Conservation (phyloP, 2,329 filamentous ascomycete genomes). For the Bipolaris zeicola region DNA sequence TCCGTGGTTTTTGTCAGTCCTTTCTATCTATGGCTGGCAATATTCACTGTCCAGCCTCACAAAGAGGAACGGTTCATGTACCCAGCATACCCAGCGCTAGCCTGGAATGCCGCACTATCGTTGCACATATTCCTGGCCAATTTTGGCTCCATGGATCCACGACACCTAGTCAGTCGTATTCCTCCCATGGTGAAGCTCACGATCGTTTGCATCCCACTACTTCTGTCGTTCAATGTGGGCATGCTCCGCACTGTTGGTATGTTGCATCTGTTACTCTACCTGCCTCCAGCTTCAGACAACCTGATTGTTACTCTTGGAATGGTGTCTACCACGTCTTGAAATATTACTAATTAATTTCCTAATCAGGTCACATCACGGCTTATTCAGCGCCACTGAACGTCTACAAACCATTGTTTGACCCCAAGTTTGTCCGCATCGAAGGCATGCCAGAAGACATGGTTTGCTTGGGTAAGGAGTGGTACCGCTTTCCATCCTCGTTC, state of each 20-base stretch:
- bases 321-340: background rate
- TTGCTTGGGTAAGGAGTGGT: constrained; percentile 97
- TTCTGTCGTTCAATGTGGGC: constrained; percentile 69
- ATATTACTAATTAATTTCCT: background rate
- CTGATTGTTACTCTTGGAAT: background rate
- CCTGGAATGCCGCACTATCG: constrained; percentile 83
- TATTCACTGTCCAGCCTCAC: constrained; percentile 91
- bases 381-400: constrained; percentile 81
- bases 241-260: constrained; percentile 70
- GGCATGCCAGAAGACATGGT: constrained; percentile 74
- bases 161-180: constrained; percentile 70
- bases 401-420: constrained; percentile 68
- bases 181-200: constrained; percentile 75
- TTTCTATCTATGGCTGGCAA: constrained; percentile 92
- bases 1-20: constrained; percentile 79
- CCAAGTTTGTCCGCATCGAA: constrained; percentile 61
- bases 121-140: constrained; percentile 79
- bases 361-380: constrained; percentile 69
- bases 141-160: constrained; percentile 72
- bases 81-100: constrained; percentile 87
- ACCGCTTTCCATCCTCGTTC: constrained; percentile 93
- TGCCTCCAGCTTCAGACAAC: background rate
- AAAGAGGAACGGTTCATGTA: constrained; percentile 99
- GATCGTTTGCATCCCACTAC: constrained; percentile 63
- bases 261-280: background rate